Evolutionary conservation across 768 basidiomycete genomes (phyloP), one percentile per base, ranked within the genome.

Genomic region (Leccinum uliginosum): DNA sequence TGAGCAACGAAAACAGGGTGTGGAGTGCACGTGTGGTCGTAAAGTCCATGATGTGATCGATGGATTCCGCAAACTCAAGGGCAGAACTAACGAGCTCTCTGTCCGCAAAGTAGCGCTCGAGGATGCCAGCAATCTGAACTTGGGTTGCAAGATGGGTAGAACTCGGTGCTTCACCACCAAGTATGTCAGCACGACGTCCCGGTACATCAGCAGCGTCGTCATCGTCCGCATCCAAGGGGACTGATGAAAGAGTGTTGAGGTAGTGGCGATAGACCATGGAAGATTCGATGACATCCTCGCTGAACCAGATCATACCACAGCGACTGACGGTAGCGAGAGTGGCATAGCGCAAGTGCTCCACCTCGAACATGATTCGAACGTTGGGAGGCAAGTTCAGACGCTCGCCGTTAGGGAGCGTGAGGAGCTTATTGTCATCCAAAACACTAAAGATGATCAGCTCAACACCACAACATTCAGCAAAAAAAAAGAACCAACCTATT

Each of bases 261-360:
- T 98, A 96, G 68, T 98, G 82, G 51, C 82, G 84, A 71, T 90
- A 97, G 17, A 97, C 83, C 97, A 98, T 98, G 1, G 80, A 75
- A 6, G 94, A 86, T 61, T 92, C 88, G 26, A 99, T 85, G 49
- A 97, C 86, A 61, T 98, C 94, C 57, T 98, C 94, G 69, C 94
- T 98, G 77, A 99, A 99, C 97, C 97, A 99, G 65, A 99, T 96
- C 97, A 99, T 99, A 70, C 97, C 97, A 67, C 97, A 99, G 55
- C 97, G 95, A 83, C 93, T 97, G 79, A 99, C 97, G 26, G 97
- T 99, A 15, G 97, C 97, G 53, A 90, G 85, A 4, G 97, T 99
- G 0, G 97, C 97, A 71, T 96, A 99, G 65, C 87, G 89, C 62
- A 99, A 83, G 71, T 97, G 93, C 70, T 98, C 97, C 55, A 98